Base-by-base conservation (phyloP, 805 yeast species). In the Saturnispora ahearnii region DNA sequence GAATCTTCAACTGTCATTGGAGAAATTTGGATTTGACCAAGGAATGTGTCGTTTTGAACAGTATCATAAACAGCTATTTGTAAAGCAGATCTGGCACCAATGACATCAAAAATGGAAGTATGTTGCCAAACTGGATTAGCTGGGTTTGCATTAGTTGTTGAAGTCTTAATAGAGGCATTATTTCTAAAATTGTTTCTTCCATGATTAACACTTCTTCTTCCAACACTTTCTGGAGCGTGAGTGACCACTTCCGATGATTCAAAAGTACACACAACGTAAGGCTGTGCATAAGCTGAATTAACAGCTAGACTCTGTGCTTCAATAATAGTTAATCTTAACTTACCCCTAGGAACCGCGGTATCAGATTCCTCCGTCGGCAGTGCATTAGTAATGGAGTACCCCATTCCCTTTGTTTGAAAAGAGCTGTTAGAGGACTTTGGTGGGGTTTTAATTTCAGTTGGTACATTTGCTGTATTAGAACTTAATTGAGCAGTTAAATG, bases 51-150 rank as follows among this genome's bases (percentile, higher is more conserved):
- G 61, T 84, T 84, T 57, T 78, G 75, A 29, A 81, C 79, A 7
- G 89, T 82, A 65, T 91, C 99, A 68, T 91, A 93, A 31, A 93
- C 81, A n/a, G 93, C 84, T 48, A 93, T 80, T 60, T 88, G 96
- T 53, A 93, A 73, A 62, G 86, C 95, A 2, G 95, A 82, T 57
- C 76, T 80, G 40, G 84, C 81, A 15, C 91, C 95, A 38, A 88
- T 79, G 42, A 93, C 96, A 65, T 91, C 99, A 62, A 93, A 91
- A 11, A 81, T 79, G 12, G 97, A 91, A 63, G 88, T 88, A 65
- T 90, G 96, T 62, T 87, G 85, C 96, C 97, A 91, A 31, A 77
- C 71, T 13, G 96, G 96, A 62, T 84, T 84, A 13, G 81, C 62
- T 5, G 67, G 70, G 52, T 68, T 59, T 13, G 53, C 41, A 34